Evolutionary conservation across 2,329 filamentous ascomycete genomes (phyloP).

Genomic region (Phialophora chinensis): DNA sequence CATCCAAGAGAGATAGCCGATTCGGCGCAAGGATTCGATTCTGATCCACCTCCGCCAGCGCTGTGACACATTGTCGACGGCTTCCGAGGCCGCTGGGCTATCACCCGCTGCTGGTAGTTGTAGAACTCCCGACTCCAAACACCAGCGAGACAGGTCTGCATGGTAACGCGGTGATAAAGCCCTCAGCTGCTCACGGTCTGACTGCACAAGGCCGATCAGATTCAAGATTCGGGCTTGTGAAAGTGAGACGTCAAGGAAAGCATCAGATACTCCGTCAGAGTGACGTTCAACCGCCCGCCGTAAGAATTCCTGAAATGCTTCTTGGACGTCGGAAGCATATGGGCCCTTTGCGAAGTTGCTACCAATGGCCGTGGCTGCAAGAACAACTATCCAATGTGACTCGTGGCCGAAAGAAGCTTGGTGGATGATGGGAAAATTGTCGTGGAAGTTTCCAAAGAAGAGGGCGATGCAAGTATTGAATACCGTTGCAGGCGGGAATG

Average conservation of each 20-base stretch:
- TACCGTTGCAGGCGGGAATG: constrained; percentile 42
- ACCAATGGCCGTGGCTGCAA: constrained; percentile 51
- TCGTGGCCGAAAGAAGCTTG: constrained; percentile 47
- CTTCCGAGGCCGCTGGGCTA: background rate
- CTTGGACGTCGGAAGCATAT: constrained; percentile 42
- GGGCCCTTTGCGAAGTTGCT: constrained; percentile 45
- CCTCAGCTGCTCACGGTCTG: constrained; percentile 31
- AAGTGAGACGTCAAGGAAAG: constrained; percentile 23
- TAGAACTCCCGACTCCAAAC: constrained; percentile 35
- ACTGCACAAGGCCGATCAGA: constrained; percentile 32
- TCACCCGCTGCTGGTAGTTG: constrained; percentile 24
- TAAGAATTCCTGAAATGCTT: constrained; percentile 51
- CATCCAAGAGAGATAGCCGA: constrained; percentile 51
- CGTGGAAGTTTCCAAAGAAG: constrained; percentile 50
- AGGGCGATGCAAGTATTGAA: constrained; percentile 45
- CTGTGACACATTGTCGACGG: constrained; percentile 1
- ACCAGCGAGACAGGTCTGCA: constrained; percentile 36
- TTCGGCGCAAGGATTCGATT: constrained; percentile 47
- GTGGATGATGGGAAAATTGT: constrained; percentile 51
- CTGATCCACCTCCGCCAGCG: constrained; percentile 51
- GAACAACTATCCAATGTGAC: constrained; percentile 49
- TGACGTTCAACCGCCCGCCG: constrained; percentile 44
- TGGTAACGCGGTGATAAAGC: constrained; percentile 31
- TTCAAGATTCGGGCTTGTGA: constrained; percentile 35
- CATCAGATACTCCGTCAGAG: constrained; percentile 24